Percentiles rank a stretch among this genome's conserved stretches.
These are phyloP conservation scores for Prunus salicina DNA, from an alignment of 306 rosid species.

Conservation along the genomic window DNA sequence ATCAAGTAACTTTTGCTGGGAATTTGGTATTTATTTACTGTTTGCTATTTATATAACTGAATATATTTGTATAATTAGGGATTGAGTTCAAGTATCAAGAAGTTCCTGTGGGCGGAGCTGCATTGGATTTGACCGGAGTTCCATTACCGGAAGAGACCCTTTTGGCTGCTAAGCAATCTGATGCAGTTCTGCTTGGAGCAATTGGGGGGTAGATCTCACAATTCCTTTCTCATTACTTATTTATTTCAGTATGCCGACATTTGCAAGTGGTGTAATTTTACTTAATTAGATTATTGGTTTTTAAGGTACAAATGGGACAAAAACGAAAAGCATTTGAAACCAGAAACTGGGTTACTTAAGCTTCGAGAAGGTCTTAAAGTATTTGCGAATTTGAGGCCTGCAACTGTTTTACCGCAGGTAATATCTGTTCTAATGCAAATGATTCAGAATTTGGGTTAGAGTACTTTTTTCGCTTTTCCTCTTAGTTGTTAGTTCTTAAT, in stretches of 20 bases:
- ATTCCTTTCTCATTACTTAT: not conserved
- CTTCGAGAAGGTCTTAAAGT: slow-evolving; percentile 66
- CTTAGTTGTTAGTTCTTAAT: not conserved
- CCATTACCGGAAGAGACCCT: slow-evolving; percentile 86
- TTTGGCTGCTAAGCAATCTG: slow-evolving; percentile 61
- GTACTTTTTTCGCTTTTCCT: not conserved
- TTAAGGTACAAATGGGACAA: slow-evolving; percentile 80
- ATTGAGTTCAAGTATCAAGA: slow-evolving; percentile 61
- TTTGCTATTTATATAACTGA: not conserved
- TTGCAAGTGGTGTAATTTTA: not conserved
- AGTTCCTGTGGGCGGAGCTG: slow-evolving; percentile 86
- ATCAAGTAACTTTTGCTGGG: not conserved
- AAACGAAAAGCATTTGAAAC: slow-evolving; percentile 75
- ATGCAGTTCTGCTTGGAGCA: slow-evolving; percentile 84
- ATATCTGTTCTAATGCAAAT: not conserved
- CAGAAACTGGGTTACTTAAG: slow-evolving; percentile 85
- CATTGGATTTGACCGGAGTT: slow-evolving; percentile 78
- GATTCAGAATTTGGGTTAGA: too few relatives aligned
- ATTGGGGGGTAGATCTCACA: slow-evolving; percentile 72
- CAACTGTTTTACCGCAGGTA: slow-evolving; percentile 79
- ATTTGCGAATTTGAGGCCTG: slow-evolving; percentile 83
- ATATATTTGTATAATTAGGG: slow-evolving; percentile 37
- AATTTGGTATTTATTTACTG: not conserved
- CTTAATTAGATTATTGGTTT: not conserved
- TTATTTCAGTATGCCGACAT: not conserved